phyloP scores from a whole-genome alignment of 2,329 filamentous ascomycete genomes.

The Cytospora leucostoma region DNA sequence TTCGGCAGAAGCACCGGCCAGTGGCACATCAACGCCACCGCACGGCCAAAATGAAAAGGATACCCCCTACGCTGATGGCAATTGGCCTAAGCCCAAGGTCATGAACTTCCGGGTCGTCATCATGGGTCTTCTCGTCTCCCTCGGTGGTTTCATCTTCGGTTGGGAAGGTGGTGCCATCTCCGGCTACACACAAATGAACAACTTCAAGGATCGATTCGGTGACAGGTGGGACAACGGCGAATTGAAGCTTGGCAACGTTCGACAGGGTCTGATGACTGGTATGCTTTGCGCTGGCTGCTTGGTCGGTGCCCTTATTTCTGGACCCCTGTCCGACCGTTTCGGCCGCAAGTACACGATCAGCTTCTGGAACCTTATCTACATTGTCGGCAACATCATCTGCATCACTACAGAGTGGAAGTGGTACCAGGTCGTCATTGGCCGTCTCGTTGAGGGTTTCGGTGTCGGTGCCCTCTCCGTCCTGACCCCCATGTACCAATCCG shows the following conservation, averaged over 20 bases:
- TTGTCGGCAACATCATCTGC: constrained; percentile 66
- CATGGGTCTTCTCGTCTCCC: constrained; percentile 27
- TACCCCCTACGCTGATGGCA: neutral
- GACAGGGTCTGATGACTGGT: constrained; percentile 26
- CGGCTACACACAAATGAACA: constrained; percentile 27
- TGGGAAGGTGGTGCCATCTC: constrained; percentile 28
- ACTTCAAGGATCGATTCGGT: constrained; percentile 26
- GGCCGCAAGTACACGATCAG: constrained; percentile 59
- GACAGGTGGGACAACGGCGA: constrained; percentile 12
- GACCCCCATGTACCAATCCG: constrained; percentile 68
- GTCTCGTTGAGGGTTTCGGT: constrained; percentile 67
- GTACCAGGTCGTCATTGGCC: constrained; percentile 67
- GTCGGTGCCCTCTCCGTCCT: constrained; percentile 67
- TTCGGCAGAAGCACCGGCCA: constrained; percentile 22
- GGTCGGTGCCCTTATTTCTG: constrained; percentile 54
- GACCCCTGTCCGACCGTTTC: constrained; percentile 57
- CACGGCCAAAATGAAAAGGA: constrained; percentile 22
- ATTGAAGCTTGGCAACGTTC: constrained; percentile 22
- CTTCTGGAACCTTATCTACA: constrained; percentile 58
- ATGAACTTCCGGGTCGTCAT: constrained; percentile 25
- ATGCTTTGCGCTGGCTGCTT: constrained; percentile 28
- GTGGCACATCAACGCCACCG: constrained; percentile 25
- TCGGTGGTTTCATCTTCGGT: constrained; percentile 29
- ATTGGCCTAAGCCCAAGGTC: constrained; percentile 27
- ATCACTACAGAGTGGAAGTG: constrained; percentile 60